phyloP scores from a whole-genome alignment of 2,329 filamentous ascomycete species.

The Fusarium denticulatum region DNA sequence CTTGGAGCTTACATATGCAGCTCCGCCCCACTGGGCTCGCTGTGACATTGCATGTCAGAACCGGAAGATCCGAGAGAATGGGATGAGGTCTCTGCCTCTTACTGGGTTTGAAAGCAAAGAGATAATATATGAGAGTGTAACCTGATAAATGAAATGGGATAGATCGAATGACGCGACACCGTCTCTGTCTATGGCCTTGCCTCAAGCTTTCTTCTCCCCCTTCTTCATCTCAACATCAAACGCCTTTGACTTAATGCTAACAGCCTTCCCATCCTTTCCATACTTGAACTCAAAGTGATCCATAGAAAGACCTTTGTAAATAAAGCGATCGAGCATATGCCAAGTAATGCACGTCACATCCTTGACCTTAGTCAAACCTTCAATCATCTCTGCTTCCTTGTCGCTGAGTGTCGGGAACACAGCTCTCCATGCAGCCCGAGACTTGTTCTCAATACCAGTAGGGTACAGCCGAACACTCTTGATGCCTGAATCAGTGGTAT shows the following conservation, averaged over 20 bases:
- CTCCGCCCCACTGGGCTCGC: neutral
- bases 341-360: slow-evolving; percentile 11
- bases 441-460: neutral
- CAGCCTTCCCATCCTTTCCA: neutral
- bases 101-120: neutral
- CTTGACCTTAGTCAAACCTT: neutral
- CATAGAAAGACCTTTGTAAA: neutral
- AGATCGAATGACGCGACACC: accelerated
- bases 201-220: neutral
- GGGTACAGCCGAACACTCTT: neutral
- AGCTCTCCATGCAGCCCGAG: neutral
- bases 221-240: slow-evolving; percentile 1
- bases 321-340: neutral
- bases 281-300: slow-evolving; percentile 11
- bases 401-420: neutral
- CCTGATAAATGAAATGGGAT: accelerated
- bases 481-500: neutral
- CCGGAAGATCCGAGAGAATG: neutral
- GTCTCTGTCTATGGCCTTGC: accelerated
- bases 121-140: too few relatives aligned
- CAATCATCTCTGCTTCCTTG: neutral
- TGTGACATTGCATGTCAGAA: neutral
- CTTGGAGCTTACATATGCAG: neutral
- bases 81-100: accelerated
- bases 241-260: neutral